Conservation (phyloP, 1,139 yeast genomes). For the Meyerozyma elateridarum region DNA sequence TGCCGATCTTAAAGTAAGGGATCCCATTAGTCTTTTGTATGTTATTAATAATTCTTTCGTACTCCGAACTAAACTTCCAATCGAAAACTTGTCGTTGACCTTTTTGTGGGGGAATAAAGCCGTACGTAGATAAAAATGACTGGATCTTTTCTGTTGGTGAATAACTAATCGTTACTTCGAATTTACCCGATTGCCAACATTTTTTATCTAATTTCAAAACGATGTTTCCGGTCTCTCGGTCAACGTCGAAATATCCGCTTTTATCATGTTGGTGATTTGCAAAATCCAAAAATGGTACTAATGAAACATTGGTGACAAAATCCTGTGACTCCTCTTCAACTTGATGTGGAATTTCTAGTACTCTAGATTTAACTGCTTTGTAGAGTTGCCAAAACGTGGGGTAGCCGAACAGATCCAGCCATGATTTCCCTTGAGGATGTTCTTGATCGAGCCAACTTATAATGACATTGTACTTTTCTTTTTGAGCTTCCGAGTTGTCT, state of each 20-base stretch:
- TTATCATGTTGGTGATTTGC: conserved; percentile 49
- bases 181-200: conserved; percentile 8
- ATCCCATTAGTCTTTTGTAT: neutral
- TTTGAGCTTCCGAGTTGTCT: conserved; percentile 15
- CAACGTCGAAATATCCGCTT: conserved; percentile 62
- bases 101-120: conserved; percentile 46
- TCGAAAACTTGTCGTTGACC: neutral
- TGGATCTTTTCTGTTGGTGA: conserved; percentile 42
- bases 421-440: conserved; percentile 7
- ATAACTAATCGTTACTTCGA: conserved; percentile 48
- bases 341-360: conserved; percentile 56
- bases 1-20: conserved; percentile 3
- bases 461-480: conserved; percentile 20
- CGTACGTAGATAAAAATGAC: conserved; percentile 49
- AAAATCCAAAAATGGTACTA: conserved; percentile 66
- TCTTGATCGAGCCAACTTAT: conserved; percentile 13
- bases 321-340: conserved; percentile 21
- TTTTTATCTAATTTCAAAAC: conserved; percentile 28
- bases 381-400: conserved; percentile 35
- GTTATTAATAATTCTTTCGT: neutral
- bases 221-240: conserved; percentile 42
- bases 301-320: conserved; percentile 47
- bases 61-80: neutral
- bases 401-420: conserved; percentile 16
- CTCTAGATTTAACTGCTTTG: conserved; percentile 53